Evolutionary conservation across 208 protist genomes (phyloP).

Genomic region (Acanthamoeba sp.): DNA sequence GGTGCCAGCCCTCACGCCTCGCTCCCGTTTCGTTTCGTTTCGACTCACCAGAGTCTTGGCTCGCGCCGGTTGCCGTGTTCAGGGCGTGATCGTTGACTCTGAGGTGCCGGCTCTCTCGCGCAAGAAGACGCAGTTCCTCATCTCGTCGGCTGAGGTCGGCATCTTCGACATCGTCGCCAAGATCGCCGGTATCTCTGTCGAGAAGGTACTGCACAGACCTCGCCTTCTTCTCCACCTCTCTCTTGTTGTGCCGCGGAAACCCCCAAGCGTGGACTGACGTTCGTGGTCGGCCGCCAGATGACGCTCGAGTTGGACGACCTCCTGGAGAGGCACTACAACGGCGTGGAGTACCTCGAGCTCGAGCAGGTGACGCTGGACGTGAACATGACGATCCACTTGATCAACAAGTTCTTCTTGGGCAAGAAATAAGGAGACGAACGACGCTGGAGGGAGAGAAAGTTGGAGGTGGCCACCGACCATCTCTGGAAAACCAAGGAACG

Average conservation of each 20-base stretch:
- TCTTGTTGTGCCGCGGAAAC: not conserved
- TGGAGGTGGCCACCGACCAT: too few species aligned
- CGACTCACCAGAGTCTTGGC: too few species aligned
- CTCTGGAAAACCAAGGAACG: too few species aligned
- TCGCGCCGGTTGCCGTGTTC: too few species aligned
- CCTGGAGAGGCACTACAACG: constrained; percentile 82
- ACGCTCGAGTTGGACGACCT: constrained; percentile 86
- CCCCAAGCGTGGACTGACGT: too few species aligned
- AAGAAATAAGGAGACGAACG: constrained; percentile 79
- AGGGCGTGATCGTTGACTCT: constrained; percentile 86
- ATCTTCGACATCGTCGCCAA: constrained; percentile 86
- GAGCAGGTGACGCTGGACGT: constrained; percentile 86
- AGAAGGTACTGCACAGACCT: not conserved
- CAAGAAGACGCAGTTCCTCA: constrained; percentile 85
- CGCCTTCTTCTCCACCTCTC: not conserved
- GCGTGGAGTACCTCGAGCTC: constrained; percentile 75
- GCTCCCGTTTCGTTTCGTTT: too few species aligned
- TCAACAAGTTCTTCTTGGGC: constrained; percentile 86
- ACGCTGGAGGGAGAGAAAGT: too few species aligned
- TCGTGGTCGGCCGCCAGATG: too few species aligned
- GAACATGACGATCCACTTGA: constrained; percentile 87
- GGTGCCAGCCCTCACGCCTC: not conserved
- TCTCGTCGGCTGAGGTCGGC: constrained; percentile 83
- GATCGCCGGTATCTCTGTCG: constrained; percentile 78
- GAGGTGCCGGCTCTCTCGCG: constrained; percentile 76